Evolutionary conservation across 805 yeast genomes (phyloP).

Genomic region (Ogataea sp.): DNA sequence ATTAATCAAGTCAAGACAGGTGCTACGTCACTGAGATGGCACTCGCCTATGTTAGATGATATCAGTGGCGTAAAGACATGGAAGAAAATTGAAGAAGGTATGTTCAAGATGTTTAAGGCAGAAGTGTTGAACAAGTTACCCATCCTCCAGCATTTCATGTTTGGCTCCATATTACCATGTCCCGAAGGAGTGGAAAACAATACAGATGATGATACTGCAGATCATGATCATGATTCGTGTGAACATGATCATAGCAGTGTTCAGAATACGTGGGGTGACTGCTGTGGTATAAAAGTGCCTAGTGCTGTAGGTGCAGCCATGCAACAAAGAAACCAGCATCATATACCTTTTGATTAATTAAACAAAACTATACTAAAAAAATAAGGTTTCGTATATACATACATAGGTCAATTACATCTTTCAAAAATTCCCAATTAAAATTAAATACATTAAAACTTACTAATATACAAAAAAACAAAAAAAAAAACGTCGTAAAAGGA

Average conservation of each 20-base stretch:
- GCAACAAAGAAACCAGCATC: slow-evolving; percentile 27
- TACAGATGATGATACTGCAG: too few species aligned
- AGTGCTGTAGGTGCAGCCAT: slow-evolving; percentile 88
- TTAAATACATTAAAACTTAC: background rate
- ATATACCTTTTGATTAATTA: slow-evolving; percentile 61
- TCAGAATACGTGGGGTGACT: slow-evolving; percentile 85
- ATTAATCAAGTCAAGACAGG: slow-evolving; percentile 61
- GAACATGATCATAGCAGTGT: too few species aligned
- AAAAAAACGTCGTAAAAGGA: slow-evolving; percentile 2
- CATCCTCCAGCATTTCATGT: slow-evolving; percentile 88
- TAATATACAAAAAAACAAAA: slow-evolving; percentile 3
- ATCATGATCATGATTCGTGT: slow-evolving; percentile 32
- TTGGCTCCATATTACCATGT: slow-evolving; percentile 61
- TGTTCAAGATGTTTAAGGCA: slow-evolving; percentile 91
- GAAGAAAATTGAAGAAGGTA: slow-evolving; percentile 87
- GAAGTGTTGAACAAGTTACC: slow-evolving; percentile 90
- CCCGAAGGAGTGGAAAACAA: slow-evolving; percentile 76
- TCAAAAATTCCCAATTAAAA: too few species aligned
- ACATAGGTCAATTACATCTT: too few species aligned
- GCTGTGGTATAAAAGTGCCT: slow-evolving; percentile 95
- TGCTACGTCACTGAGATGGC: slow-evolving; percentile 84
- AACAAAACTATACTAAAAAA: too few species aligned
- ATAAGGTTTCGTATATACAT: background rate
- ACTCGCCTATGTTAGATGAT: slow-evolving; percentile 95
- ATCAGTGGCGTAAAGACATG: slow-evolving; percentile 86